phyloP scores from a whole-genome alignment of 2,329 filamentous ascomycete genomes.

The Aspergillus tubingensis region DNA sequence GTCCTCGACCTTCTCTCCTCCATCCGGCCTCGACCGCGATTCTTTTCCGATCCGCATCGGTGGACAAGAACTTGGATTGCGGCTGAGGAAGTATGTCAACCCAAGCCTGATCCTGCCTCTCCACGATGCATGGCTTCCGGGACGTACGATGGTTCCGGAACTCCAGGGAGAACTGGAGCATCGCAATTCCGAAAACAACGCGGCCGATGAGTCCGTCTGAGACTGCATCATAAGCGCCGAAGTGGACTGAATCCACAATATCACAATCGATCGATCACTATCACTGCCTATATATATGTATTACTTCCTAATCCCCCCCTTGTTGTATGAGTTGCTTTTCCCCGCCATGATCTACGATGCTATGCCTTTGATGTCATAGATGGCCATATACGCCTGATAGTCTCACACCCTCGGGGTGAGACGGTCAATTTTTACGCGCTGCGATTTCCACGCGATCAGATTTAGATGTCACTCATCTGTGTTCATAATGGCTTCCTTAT shows the following conservation, averaged over 20 bases:
- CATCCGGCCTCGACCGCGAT: constrained; percentile 47
- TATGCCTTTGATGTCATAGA: constrained; percentile 3
- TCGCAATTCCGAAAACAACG: constrained; percentile 18
- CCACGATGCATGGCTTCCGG: constrained; percentile 48
- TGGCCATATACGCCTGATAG: not conserved
- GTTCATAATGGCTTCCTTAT: not conserved
- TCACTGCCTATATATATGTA: not conserved
- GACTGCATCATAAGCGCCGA: not conserved
- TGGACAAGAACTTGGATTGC: constrained; percentile 41
- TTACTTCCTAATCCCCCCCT: not conserved
- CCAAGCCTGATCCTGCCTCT: constrained; percentile 49
- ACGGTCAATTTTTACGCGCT: not conserved
- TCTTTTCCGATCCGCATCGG: constrained; percentile 44
- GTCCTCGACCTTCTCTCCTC: constrained; percentile 42
- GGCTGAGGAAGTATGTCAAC: constrained; percentile 50
- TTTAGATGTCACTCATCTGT: not conserved
- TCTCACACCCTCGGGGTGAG: not conserved
- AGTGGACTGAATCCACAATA: not conserved
- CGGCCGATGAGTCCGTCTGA: constrained; percentile 11
- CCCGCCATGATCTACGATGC: constrained; percentile 9
- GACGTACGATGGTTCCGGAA: constrained; percentile 23
- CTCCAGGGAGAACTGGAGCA: constrained; percentile 20
- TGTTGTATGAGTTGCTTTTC: not conserved
- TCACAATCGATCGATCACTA: not conserved
- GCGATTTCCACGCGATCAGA: not conserved